Evolutionary conservation across 768 basidiomycete genomes (phyloP).

Genomic region (Candolleomyces aberdarensis): DNA sequence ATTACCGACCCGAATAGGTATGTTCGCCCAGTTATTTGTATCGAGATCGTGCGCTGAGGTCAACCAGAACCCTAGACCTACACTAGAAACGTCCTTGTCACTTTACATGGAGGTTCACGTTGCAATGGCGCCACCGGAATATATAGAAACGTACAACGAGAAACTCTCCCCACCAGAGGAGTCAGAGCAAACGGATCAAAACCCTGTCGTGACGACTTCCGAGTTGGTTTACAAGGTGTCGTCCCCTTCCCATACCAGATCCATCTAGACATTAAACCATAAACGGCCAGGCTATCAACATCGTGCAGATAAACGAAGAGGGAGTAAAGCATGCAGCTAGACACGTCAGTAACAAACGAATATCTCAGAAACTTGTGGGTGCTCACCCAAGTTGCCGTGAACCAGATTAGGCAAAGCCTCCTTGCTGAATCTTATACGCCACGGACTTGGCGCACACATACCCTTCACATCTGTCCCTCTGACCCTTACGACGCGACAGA

Average conservation of each 20-base stretch:
- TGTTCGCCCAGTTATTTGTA: no score
- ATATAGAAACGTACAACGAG: conserved; percentile 17
- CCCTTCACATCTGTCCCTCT: conserved; percentile 69
- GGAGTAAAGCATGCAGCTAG: conserved; percentile 67
- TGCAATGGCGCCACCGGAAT: neutral
- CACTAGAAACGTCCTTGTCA: no score
- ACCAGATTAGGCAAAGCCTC: conserved; percentile 61
- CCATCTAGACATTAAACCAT: neutral
- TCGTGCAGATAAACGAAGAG: conserved; percentile 56
- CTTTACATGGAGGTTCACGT: neutral
- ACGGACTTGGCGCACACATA: conserved; percentile 76
- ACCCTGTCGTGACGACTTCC: conserved; percentile 60
- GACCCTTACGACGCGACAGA: conserved; percentile 56
- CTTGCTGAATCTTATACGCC: conserved; percentile 67
- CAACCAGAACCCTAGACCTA: no score
- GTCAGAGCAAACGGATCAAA: conserved; percentile 24
- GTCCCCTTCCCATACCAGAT: conserved; percentile 4
- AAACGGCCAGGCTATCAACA: conserved; percentile 46
- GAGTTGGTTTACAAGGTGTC: conserved; percentile 55
- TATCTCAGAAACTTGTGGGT: conserved; percentile 1
- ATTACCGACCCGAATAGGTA: no score
- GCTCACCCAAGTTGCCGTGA: neutral
- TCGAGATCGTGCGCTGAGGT: no score
- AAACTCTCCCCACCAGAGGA: conserved; percentile 24
- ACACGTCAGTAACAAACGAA: conserved; percentile 42